phyloP scores from a whole-genome alignment of 257 asterid genomes.

The Misopates orontium region DNA sequence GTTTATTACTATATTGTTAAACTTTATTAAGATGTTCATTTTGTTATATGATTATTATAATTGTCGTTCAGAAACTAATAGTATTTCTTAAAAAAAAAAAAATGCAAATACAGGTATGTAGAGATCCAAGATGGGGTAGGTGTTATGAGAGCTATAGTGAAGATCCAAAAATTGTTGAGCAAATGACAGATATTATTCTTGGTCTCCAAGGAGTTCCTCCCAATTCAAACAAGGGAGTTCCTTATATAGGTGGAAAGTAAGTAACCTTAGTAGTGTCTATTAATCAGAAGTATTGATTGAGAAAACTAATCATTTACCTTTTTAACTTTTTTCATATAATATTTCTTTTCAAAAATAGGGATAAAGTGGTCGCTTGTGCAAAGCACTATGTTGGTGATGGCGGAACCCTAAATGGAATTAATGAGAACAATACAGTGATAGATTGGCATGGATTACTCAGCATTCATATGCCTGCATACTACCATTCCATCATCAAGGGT shows the following conservation, averaged over 20 bases:
- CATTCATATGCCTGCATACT: constrained; percentile 17
- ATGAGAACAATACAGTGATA: constrained; percentile 18
- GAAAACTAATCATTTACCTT: no score
- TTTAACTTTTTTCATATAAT: background rate
- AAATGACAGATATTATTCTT: constrained; percentile 15
- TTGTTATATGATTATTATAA: background rate
- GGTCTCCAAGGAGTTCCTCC: constrained; percentile 19
- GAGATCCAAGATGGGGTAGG: constrained; percentile 22
- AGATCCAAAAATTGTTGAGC: constrained; percentile 6
- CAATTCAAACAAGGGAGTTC: background rate
- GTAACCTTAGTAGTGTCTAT: no score
- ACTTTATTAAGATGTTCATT: background rate
- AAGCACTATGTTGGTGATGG: constrained; percentile 18
- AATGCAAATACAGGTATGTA: background rate
- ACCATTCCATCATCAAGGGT: constrained; percentile 16
- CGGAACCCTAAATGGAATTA: constrained; percentile 14
- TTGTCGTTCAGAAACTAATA: no score
- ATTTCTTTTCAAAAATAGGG: background rate
- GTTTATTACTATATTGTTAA: background rate
- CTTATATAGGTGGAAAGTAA: constrained; percentile 19
- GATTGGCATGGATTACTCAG: no score
- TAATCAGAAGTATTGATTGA: no score
- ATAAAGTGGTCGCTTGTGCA: constrained; percentile 17
- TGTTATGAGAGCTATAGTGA: constrained; percentile 14
- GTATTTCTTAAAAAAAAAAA: background rate